Evolutionary conservation across 108 stramenopile species (phyloP).

Genomic region (Pseudonitzschia pungens): DNA sequence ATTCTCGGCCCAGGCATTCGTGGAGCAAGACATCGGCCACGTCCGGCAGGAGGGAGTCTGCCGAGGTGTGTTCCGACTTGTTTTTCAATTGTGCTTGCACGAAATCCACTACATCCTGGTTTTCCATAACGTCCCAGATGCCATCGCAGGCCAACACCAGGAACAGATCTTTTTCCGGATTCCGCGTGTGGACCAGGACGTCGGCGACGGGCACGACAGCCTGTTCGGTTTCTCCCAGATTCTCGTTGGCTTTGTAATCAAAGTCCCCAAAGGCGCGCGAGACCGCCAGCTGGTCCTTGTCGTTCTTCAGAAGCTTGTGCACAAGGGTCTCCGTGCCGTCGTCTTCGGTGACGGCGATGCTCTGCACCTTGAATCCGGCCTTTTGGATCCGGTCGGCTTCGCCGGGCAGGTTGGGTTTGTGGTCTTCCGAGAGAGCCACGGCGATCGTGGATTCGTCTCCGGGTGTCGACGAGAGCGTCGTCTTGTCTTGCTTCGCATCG

Average conservation of each 20-base stretch:
- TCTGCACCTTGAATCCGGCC: constrained; percentile 64
- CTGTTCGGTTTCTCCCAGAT: constrained; percentile 54
- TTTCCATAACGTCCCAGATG: constrained; percentile 80
- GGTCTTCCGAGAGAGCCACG: constrained; percentile 77
- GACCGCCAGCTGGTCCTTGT: constrained; percentile 66
- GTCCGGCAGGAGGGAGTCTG: constrained; percentile 47
- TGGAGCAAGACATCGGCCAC: constrained; percentile 72
- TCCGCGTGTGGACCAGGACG: constrained; percentile 59
- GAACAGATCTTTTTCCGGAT: constrained; percentile 50
- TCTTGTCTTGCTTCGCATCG: neutral
- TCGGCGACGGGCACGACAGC: constrained; percentile 83
- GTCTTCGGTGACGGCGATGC: constrained; percentile 39
- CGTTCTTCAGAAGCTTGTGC: constrained; percentile 37
- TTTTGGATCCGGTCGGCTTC: constrained; percentile 79
- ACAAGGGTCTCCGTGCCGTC: constrained; percentile 37
- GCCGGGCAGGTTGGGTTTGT: constrained; percentile 82
- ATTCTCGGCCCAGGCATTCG: constrained; percentile 64
- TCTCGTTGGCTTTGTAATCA: constrained; percentile 81
- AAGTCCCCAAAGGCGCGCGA: constrained; percentile 92
- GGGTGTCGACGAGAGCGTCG: too few relatives aligned
- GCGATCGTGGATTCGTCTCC: constrained; percentile 14
- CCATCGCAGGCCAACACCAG: constrained; percentile 94
- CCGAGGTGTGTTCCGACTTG: constrained; percentile 19
- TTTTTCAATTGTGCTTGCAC: constrained; percentile 46
- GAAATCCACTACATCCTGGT: constrained; percentile 70